Percentiles rank a stretch among this genome's conserved stretches.
These are phyloP conservation scores for Aspergillus nomiae DNA, from an alignment of 2,329 filamentous ascomycete genomes.

Conservation along the genomic window DNA sequence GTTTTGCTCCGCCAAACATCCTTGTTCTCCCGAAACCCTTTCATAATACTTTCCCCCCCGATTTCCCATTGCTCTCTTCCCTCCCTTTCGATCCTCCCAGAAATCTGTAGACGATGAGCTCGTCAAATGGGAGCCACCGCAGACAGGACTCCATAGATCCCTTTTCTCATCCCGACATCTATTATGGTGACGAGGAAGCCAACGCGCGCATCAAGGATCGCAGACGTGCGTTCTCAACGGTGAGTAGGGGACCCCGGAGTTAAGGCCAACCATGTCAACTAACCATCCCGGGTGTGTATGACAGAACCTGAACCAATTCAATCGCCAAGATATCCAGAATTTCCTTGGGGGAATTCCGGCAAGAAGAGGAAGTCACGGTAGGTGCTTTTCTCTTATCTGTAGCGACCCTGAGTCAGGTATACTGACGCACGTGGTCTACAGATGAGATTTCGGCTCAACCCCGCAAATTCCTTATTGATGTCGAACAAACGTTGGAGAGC, in stretches of 20 bases:
- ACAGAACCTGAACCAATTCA: conserved; percentile 41
- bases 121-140: conserved; percentile 41
- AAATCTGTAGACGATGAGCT: conserved; percentile 38
- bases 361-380: conserved; percentile 50
- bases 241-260: conserved; percentile 38
- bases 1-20: conserved; percentile 4
- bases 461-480: conserved; percentile 82
- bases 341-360: conserved; percentile 35
- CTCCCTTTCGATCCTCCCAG: neutral
- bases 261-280: conserved; percentile 17
- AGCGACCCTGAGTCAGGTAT: neutral
- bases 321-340: conserved; percentile 37
- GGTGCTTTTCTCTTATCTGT: conserved; percentile 10
- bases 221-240: conserved; percentile 59
- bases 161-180: conserved; percentile 59
- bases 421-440: conserved; percentile 40
- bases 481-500: conserved; percentile 77
- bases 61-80: neutral
- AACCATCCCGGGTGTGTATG: conserved; percentile 8
- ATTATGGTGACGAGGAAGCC: conserved; percentile 59
- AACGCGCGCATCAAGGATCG: conserved; percentile 47
- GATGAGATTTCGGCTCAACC: conserved; percentile 72
- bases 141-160: conserved; percentile 54
- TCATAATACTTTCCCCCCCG: neutral
- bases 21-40: conserved; percentile 6